Percentiles rank a stretch among this genome's conserved stretches.
These are phyloP conservation scores for Collybia nuda DNA, from an alignment of 768 basidiomycete species.

Conservation along the genomic window DNA sequence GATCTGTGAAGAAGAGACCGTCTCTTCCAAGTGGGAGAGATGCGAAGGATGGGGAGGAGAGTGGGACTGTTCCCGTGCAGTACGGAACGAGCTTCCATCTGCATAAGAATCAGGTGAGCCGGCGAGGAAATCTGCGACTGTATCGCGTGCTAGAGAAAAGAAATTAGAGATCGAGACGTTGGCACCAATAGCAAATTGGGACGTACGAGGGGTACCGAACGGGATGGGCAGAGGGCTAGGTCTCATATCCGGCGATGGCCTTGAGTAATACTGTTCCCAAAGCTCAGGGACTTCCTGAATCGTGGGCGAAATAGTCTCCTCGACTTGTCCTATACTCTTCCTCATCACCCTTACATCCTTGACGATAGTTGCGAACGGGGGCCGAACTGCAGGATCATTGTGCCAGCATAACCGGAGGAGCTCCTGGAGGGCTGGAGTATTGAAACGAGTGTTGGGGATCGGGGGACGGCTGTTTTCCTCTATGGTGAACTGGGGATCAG, in stretches of 20 bases:
- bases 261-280: slow-evolving; percentile 12
- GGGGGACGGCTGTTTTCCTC: slow-evolving; percentile 51
- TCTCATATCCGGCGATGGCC: slow-evolving; percentile 40
- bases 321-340: slow-evolving; percentile 26
- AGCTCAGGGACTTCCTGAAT: slow-evolving; percentile 12
- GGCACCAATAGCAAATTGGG: not conserved
- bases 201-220: slow-evolving; percentile 19
- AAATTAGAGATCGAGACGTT: not conserved
- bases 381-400: slow-evolving; percentile 47
- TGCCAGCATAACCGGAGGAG: slow-evolving; percentile 61
- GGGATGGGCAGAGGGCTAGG: slow-evolving; percentile 27
- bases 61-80: slow-evolving; percentile 17
- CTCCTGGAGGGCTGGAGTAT: slow-evolving; percentile 32
- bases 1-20: slow-evolving; percentile 26
- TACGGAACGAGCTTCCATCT: slow-evolving; percentile 16
- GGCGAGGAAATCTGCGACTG: not conserved
- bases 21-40: slow-evolving; percentile 30
- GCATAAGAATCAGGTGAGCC: slow-evolving; percentile 12
- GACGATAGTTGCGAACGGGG: slow-evolving; percentile 51
- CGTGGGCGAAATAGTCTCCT: slow-evolving; percentile 5
- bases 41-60: slow-evolving; percentile 10
- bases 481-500: slow-evolving; percentile 17
- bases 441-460: slow-evolving; percentile 34
- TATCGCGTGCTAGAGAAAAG: not conserved
- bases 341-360: slow-evolving; percentile 44